A percentile compares a stretch with the other conserved stretches of the same genome.
Evolutionary conservation across 1,284 basidiomycete genomes (phyloP).

Genomic region (Schizophyllum amplum): DNA sequence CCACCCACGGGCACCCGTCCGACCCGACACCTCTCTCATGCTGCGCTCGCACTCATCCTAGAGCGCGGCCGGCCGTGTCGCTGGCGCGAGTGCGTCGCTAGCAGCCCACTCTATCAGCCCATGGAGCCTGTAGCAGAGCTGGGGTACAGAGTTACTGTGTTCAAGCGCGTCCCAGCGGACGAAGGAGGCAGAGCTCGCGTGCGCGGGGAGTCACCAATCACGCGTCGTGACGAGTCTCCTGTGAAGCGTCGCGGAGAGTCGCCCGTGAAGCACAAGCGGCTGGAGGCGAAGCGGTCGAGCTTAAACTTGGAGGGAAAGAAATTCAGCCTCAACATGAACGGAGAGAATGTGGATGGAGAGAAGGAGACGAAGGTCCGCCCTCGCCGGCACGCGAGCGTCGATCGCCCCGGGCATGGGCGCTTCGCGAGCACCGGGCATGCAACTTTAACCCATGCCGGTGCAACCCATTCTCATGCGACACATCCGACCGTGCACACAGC

Average conservation of each 20-base stretch:
- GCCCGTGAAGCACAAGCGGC: conserved; percentile 11
- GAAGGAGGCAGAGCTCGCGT: conserved; percentile 26
- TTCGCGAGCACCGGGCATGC: conserved; percentile 8
- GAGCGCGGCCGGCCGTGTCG: conserved; percentile 65
- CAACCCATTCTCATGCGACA: too few relatives aligned
- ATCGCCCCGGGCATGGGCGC: conserved; percentile 12
- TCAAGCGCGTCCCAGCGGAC: conserved; percentile 70
- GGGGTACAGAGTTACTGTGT: conserved; percentile 75
- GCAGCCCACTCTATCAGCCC: conserved; percentile 76
- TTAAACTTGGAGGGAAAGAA: neutral
- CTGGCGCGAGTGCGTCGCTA: conserved; percentile 69
- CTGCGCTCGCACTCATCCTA: conserved; percentile 60
- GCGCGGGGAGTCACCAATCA: too few relatives aligned
- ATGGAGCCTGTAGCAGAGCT: conserved; percentile 67
- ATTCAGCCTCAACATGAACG: neutral
- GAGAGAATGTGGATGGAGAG: too few relatives aligned
- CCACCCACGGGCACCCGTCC: conserved; percentile 7
- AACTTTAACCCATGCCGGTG: too few relatives aligned
- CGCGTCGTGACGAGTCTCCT: too few relatives aligned
- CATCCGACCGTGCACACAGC: too few relatives aligned
- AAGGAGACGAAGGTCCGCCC: conserved; percentile 5
- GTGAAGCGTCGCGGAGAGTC: conserved; percentile 15
- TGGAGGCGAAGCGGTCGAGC: too few relatives aligned
- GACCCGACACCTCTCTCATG: conserved; percentile 50
- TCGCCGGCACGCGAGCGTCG: conserved; percentile 16